These are phyloP conservation scores for Orbilia javanica DNA, from an alignment of 2,329 filamentous ascomycete genomes.

Conservation along the genomic window DNA sequence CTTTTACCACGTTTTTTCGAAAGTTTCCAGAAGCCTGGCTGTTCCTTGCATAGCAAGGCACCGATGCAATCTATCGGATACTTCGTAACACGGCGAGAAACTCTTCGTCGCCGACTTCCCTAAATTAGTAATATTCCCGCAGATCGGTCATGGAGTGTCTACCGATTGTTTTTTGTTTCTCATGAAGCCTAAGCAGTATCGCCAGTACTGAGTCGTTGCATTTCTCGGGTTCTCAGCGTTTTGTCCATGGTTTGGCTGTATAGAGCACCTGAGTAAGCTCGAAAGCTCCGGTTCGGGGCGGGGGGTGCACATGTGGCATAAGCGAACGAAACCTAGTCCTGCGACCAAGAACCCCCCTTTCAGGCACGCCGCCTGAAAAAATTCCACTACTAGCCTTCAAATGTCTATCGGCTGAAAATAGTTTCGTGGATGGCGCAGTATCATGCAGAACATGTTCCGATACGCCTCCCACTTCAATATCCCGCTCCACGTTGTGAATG, in stretches of 20 bases:
- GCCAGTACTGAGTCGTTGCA: neutral
- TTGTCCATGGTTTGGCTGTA: neutral
- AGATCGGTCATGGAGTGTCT: neutral
- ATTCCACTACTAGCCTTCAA: constrained; percentile 14
- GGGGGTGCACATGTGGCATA: constrained; percentile 2
- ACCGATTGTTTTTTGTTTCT: neutral
- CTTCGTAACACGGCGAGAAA: constrained; percentile 1
- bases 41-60: neutral
- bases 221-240: neutral
- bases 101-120: neutral
- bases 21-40: constrained; percentile 10
- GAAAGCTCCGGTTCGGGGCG: constrained; percentile 28
- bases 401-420: constrained; percentile 33
- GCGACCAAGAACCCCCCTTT: constrained; percentile 29
- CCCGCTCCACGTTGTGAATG: neutral
- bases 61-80: neutral
- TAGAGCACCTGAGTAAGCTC: neutral
- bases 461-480: constrained; percentile 12
- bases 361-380: constrained; percentile 33
- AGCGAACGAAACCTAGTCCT: constrained; percentile 38
- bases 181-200: neutral
- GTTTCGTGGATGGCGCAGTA: constrained; percentile 21
- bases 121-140: neutral
- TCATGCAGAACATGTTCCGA: constrained; percentile 28
- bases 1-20: constrained; percentile 5